These are phyloP conservation scores for Penicillium sp. DNA, from an alignment of 2,329 filamentous ascomycete species.

Conservation along the genomic window DNA sequence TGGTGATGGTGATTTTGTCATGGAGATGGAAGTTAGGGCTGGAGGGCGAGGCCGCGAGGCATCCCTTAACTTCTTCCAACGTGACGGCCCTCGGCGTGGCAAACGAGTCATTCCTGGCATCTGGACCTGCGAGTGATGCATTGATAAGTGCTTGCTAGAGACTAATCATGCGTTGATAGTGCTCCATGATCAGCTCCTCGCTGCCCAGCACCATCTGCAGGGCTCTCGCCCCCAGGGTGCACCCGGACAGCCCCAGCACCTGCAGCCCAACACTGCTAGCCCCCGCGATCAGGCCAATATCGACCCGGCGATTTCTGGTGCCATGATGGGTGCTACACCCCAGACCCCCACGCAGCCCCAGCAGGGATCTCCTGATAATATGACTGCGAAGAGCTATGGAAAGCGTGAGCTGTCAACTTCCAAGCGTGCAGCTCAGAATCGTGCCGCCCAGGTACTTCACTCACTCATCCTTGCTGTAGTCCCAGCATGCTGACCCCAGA, in stretches of 20 bases:
- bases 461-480: conserved; percentile 29
- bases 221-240: conserved; percentile 41
- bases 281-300: conserved; percentile 55
- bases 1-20: conserved; percentile 25
- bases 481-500: conserved; percentile 14
- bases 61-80: no score
- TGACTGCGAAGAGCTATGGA: conserved; percentile 66
- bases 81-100: no score
- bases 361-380: conserved; percentile 30
- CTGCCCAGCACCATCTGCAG: conserved; percentile 43
- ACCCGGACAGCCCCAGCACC: conserved; percentile 41
- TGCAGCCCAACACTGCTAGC: conserved; percentile 41
- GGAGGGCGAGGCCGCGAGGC: no score
- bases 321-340: conserved; percentile 46
- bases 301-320: conserved; percentile 57
- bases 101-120: no score
- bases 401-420: conserved; percentile 92
- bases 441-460: conserved; percentile 78
- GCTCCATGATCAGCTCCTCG: conserved; percentile 62
- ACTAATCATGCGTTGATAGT: conserved; percentile 41
- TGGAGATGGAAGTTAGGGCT: background rate
- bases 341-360: conserved; percentile 33
- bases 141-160: no score
- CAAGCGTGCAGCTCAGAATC: conserved; percentile 93
- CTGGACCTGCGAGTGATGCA: no score